Evolutionary conservation across 768 basidiomycete genomes (phyloP), one percentile per base, ranked within the genome.

Genomic region (Boletus speciosus): DNA sequence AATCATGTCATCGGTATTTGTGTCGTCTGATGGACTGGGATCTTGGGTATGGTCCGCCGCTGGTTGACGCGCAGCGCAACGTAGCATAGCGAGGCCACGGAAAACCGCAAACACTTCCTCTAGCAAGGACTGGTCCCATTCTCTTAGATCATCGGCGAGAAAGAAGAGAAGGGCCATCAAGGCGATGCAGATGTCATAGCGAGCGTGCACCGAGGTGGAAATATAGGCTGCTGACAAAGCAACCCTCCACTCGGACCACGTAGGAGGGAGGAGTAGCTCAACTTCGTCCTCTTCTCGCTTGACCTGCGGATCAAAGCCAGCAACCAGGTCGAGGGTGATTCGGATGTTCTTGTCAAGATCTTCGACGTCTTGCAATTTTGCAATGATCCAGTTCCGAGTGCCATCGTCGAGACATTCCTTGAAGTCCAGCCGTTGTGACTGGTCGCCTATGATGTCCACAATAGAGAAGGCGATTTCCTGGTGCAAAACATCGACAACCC

Each of bases 401-500:
- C 80, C 81, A 46, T 84, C 83, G 49, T 86, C 84, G 27, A 91
- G 66, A 25, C 69, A 73, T 51, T 83, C 80, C 59, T 73, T 73
- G 61, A 88, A 79, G 40, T 78, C 73, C 49, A 77, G 64, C 36
- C 79, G 77, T 35, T 73, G 74, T 1, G 81, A 81, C 65, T 86
- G 81, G 63, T 90, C 87, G 51, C 80, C 77, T 16, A 91, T 69
- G 45, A 93, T 84, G 56, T 93, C 90, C 8, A 81, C 78, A 56
- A 87, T 85, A 2, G 88, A 82, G 69, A 89, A 91, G 0, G 85
- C 86, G 32, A 83, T 81, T 62, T 92, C 89, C 66, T 92, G 89
- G 51, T 83, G 86, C 50, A 88, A 70, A 51, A 88, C 76, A 57
- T 86, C 85, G 34, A 80, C 68, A 15, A 88, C 69, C 48, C 81